Evolutionary conservation across 2,329 filamentous ascomycete species (phyloP), one percentile per base, ranked within the genome.

Genomic region (Myriosclerotinia curreyana): DNA sequence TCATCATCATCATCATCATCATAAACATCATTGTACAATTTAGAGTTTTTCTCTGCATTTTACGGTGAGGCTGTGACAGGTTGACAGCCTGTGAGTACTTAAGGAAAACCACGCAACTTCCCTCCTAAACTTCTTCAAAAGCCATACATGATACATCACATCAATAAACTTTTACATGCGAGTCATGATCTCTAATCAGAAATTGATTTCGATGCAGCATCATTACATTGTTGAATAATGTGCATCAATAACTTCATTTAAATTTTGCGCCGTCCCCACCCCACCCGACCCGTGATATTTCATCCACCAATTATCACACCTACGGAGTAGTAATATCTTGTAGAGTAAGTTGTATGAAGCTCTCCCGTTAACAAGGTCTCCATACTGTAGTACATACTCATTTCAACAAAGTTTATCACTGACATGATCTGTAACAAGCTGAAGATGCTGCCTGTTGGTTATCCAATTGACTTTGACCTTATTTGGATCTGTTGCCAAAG

Each of bases 1-100:
- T 34, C 28, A 44, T 22, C 38, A 25, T 31, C 17, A 44, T 44
- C 2, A 20, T 31, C 28, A 31, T 31, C 28, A 31, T 31, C 28
- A 31, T 38, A n/a, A n/a, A n/a, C n/a, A n/a, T 38, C 8, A 6
- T 6, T 5, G 36, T 38, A 38, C 36, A 38, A 38, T 46, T 58
- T 58, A 46, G 54, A 58, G 42, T 56, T 56, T 34, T 56, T 12
- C 20, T 44, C 54, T 34, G 11, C 54, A 58, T 44, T 34, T 20
- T 56, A 36, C 55, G 55, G 55, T 58, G 42, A 48, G 54, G 28
- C 12, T 17, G 22, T n/a, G n/a, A n/a, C n/a, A n/a, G n/a, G n/a
- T n/a, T n/a, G n/a, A n/a, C n/a, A n/a, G n/a, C n/a, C n/a, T n/a
- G n/a, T 4, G 8, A 6, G 40, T 17, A 42, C 17, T 17, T 55